phyloP scores from a whole-genome alignment of 805 yeast genomes.

The Metschnikowia sp. region DNA sequence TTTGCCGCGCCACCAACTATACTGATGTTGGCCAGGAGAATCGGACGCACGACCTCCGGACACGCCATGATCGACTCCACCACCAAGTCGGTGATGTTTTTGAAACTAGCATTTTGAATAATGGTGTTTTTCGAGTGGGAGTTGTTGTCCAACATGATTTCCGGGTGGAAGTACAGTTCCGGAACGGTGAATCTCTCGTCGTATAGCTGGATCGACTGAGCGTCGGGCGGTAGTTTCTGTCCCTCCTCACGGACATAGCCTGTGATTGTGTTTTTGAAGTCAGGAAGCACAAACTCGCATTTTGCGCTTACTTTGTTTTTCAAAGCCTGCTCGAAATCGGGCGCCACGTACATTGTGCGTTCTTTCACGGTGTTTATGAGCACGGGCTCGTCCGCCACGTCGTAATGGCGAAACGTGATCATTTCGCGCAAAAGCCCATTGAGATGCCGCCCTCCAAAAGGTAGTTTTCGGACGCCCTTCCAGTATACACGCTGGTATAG shows the following conservation, averaged over 20 bases:
- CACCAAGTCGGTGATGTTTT: conserved; percentile 73
- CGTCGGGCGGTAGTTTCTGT: conserved; percentile 38
- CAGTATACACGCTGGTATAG: conserved; percentile 73
- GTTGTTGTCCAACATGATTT: conserved; percentile 45
- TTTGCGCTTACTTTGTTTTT: conserved; percentile 33
- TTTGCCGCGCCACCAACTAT: conserved; percentile 81
- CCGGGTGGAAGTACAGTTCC: conserved; percentile 84
- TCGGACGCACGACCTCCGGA: conserved; percentile 71
- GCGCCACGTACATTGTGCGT: conserved; percentile 64
- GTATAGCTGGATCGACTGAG: conserved; percentile 62
- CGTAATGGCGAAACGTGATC: conserved; percentile 86
- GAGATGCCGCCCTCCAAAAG: conserved; percentile 82
- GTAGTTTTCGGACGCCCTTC: conserved; percentile 73
- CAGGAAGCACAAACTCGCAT: conserved; percentile 81
- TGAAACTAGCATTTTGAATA: conserved; percentile 50
- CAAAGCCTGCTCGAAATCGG: conserved; percentile 50
- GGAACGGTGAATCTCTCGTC: conserved; percentile 91
- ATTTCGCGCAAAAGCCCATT: conserved; percentile 82
- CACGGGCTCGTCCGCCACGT: conserved; percentile 86
- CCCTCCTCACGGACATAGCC: conserved; percentile 58
- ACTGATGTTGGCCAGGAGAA: conserved; percentile 74
- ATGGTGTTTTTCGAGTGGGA: conserved; percentile 25
- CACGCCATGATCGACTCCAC: conserved; percentile 64
- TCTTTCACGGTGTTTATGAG: conserved; percentile 86
- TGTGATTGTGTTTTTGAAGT: conserved; percentile 71